Conservation (phyloP, 371 early-diverging fungal genomes). For the Mucor ambiguus region DNA sequence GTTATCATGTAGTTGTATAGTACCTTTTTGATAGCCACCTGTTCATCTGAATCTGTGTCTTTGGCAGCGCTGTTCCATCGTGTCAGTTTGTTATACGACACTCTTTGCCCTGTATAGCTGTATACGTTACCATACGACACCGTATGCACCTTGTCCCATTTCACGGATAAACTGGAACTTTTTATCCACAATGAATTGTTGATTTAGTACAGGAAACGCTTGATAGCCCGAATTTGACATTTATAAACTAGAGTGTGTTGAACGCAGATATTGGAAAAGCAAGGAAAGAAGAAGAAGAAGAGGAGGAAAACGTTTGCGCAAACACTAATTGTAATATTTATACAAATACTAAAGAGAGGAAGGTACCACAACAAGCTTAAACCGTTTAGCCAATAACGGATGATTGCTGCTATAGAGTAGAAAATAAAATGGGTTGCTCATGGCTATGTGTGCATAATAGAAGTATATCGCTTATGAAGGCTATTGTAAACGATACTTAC, state of each 20-base stretch:
- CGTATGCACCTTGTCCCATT: slow-evolving; percentile 94
- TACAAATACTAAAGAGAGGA: neutral
- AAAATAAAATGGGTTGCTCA: neutral
- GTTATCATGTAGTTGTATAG: slow-evolving; percentile 20
- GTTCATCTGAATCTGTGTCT: slow-evolving; percentile 76
- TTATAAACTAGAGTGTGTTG: neutral
- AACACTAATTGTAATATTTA: neutral
- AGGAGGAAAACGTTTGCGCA: neutral
- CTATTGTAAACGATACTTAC: neutral
- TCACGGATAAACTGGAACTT: slow-evolving; percentile 85
- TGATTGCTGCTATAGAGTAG: neutral
- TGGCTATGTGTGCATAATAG: neutral
- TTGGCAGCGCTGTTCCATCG: slow-evolving; percentile 67
- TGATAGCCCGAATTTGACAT: slow-evolving; percentile 33
- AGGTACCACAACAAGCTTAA: neutral
- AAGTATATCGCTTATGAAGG: neutral
- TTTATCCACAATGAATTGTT: slow-evolving; percentile 71
- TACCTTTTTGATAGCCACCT: slow-evolving; percentile 93
- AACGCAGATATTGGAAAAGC: neutral
- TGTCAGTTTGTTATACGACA: neutral
- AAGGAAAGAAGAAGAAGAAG: neutral
- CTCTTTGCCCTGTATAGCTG: neutral
- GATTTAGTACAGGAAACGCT: slow-evolving; percentile 69
- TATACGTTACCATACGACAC: slow-evolving; percentile 75
- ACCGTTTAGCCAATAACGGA: neutral